These are phyloP conservation scores for Colletotrichum sp. DNA, from an alignment of 2,329 filamentous ascomycete species.

Conservation along the genomic window DNA sequence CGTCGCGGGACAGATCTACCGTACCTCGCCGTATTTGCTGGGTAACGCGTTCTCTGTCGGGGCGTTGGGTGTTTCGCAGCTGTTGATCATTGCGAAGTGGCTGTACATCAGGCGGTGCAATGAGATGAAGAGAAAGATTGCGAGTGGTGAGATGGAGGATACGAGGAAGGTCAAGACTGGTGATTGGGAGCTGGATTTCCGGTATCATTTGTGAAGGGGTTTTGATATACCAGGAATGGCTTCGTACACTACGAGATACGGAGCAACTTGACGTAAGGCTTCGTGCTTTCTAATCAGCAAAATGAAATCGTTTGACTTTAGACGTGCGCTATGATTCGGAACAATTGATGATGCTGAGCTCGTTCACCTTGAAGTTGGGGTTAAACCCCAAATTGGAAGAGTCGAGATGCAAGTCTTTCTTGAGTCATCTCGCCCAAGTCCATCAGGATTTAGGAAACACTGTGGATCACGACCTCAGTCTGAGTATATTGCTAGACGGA, in stretches of 20 bases:
- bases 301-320: too few relatives aligned
- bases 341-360: too few relatives aligned
- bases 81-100: conserved; percentile 42
- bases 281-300: too few relatives aligned
- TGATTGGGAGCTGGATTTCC: conserved; percentile 52
- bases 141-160: conserved; percentile 46
- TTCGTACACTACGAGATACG: rapidly evolving
- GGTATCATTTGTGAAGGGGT: conserved; percentile 43
- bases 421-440: too few relatives aligned
- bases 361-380: too few relatives aligned
- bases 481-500: too few relatives aligned
- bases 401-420: too few relatives aligned
- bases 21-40: conserved; percentile 34
- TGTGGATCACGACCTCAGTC: too few relatives aligned
- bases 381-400: too few relatives aligned
- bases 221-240: rapidly evolving
- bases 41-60: conserved; percentile 31
- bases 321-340: too few relatives aligned
- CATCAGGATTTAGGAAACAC: too few relatives aligned
- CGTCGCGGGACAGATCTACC: conserved; percentile 43
- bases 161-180: conserved; percentile 49
- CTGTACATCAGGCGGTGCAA: conserved; percentile 49
- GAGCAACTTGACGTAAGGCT: too few relatives aligned
- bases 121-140: conserved; percentile 39
- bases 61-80: conserved; percentile 31